Conservation (phyloP, 306 rosid genomes). For the Casuarina cunninghamiana region DNA sequence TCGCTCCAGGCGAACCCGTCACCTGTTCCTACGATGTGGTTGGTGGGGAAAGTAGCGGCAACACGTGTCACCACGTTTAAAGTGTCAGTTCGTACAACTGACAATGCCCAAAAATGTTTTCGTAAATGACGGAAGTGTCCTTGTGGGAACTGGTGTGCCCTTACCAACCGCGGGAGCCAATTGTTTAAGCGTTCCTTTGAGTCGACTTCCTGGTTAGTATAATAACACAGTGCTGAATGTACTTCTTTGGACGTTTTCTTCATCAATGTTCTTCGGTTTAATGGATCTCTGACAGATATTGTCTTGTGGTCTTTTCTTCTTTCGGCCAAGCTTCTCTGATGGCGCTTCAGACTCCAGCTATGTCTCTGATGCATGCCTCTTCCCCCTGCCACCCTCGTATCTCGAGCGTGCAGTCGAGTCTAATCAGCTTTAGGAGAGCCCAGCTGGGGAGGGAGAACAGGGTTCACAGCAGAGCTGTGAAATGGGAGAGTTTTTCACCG, state of each 20-base stretch:
- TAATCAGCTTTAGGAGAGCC: constrained; percentile 20
- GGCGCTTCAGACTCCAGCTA: constrained; percentile 42
- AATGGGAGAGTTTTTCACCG: constrained; percentile 23
- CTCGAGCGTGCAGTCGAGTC: constrained; percentile 33
- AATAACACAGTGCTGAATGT: constrained; percentile 8
- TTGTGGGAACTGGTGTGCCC: not conserved
- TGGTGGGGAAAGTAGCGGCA: not conserved
- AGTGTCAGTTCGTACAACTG: not conserved
- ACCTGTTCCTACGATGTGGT: not conserved
- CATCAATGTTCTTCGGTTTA: not conserved
- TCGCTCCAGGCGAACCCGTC: not conserved
- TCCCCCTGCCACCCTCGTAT: constrained; percentile 10
- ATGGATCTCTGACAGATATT: constrained; percentile 2
- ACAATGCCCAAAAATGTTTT: not conserved
- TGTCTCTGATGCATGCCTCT: constrained; percentile 18
- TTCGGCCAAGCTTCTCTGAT: constrained; percentile 12
- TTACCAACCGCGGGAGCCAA: constrained; percentile 28
- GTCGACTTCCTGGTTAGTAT: not conserved
- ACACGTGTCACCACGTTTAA: constrained; percentile 18
- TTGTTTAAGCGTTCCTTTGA: too few relatives aligned
- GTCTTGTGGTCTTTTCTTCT: not conserved
- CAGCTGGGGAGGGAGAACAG: constrained; percentile 39
- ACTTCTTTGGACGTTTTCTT: constrained; percentile 11
- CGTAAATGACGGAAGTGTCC: not conserved
- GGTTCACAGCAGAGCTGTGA: constrained; percentile 20